Conservation (phyloP, 2,329 filamentous ascomycete genomes). For the Venturia oleaginea region DNA sequence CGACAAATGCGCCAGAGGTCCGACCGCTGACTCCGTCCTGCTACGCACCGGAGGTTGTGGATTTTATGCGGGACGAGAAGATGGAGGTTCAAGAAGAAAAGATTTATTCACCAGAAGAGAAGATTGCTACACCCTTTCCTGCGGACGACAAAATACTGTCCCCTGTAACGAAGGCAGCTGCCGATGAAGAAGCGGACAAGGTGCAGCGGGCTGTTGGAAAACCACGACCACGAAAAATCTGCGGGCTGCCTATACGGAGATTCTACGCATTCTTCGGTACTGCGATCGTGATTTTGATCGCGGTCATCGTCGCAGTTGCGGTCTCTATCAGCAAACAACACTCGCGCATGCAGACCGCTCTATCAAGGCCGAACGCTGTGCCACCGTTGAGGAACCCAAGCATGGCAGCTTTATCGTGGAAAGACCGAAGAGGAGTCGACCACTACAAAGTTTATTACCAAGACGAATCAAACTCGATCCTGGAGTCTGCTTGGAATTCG, state of each 20-base stretch:
- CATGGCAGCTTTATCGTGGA: background rate
- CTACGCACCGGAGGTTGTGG: background rate
- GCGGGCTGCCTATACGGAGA: background rate
- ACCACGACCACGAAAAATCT: background rate
- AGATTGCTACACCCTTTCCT: background rate
- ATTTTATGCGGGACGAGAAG: background rate
- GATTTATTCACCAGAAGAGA: background rate
- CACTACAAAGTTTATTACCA: background rate
- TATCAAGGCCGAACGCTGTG: background rate
- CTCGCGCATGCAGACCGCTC: background rate
- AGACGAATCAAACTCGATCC: background rate
- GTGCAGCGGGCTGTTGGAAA: background rate
- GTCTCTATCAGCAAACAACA: background rate
- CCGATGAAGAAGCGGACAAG: background rate
- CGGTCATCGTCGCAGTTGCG: background rate
- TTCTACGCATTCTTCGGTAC: background rate
- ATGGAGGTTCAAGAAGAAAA: background rate
- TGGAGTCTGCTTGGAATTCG: background rate
- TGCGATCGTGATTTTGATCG: background rate
- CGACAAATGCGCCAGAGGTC: background rate
- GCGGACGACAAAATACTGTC: background rate
- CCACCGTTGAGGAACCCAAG: background rate
- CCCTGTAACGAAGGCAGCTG: background rate
- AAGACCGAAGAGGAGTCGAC: background rate
- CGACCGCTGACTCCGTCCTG: background rate